These are phyloP conservation scores for Syzygium aromaticum DNA, from an alignment of 345 rosid genomes.

Conservation along the genomic window DNA sequence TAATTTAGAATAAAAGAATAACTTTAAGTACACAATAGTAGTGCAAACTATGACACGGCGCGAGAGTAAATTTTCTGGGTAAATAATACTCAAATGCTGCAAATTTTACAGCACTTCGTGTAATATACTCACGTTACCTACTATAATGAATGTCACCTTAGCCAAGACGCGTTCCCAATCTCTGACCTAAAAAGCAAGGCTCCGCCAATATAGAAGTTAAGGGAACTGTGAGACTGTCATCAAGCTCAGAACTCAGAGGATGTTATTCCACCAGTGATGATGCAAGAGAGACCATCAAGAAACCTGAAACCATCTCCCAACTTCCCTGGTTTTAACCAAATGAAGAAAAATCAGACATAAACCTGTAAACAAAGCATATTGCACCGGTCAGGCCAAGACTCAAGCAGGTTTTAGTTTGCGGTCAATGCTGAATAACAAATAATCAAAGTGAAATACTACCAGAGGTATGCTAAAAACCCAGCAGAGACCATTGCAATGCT, in stretches of 20 bases:
- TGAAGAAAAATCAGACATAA: slow-evolving; percentile 53
- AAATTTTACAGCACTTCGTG: not conserved
- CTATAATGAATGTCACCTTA: not conserved
- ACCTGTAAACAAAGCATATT: slow-evolving; percentile 22
- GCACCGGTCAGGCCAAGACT: not conserved
- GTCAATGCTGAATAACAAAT: not conserved
- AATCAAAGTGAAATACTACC: slow-evolving; percentile 13
- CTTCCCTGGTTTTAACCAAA: slow-evolving; percentile 47
- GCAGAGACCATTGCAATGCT: slow-evolving; percentile 62
- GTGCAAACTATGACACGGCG: not conserved
- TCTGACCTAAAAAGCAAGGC: slow-evolving; percentile 26
- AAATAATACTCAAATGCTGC: not conserved
- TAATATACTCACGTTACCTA: not conserved
- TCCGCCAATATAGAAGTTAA: slow-evolving; percentile 51
- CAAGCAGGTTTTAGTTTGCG: not conserved
- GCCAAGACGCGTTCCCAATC: not conserved
- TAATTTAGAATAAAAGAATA: not conserved
- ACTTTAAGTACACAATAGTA: not conserved
- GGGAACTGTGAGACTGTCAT: slow-evolving; percentile 82
- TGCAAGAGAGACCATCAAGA: slow-evolving; percentile 52
- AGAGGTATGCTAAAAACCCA: slow-evolving; percentile 60
- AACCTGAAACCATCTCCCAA: slow-evolving; percentile 46
- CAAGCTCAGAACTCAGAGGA: slow-evolving; percentile 64
- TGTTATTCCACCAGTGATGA: slow-evolving; percentile 77
- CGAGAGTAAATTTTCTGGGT: not conserved